Percentiles rank a stretch among this genome's conserved stretches.
phyloP scores from a whole-genome alignment of 2,329 filamentous ascomycete species.

The Fusarium robinianum region DNA sequence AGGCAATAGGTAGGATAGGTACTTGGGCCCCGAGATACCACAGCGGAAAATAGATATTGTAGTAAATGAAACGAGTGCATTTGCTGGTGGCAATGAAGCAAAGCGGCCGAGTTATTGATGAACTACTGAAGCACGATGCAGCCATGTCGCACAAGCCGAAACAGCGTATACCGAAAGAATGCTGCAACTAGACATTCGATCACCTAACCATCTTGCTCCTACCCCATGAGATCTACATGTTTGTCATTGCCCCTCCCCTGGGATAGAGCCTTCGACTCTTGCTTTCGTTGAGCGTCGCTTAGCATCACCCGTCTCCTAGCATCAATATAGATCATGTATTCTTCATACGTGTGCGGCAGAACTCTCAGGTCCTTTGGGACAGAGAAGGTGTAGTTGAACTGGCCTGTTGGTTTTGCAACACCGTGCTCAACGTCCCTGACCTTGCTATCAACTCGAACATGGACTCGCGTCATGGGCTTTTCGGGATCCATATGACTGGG shows the following conservation, averaged over 20 bases:
- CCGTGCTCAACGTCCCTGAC: slow-evolving; percentile 40
- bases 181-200: neutral
- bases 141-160: neutral
- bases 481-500: slow-evolving; percentile 26
- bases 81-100: too few relatives aligned
- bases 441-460: slow-evolving; percentile 40
- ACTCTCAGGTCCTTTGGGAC: slow-evolving; percentile 37
- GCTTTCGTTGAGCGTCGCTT: slow-evolving; percentile 27
- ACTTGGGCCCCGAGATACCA: too few relatives aligned
- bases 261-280: slow-evolving; percentile 13
- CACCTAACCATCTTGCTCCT: neutral
- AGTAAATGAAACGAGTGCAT: too few relatives aligned
- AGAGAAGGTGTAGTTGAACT: slow-evolving; percentile 41
- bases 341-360: slow-evolving; percentile 38
- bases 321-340: slow-evolving; percentile 41
- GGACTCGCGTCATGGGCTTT: slow-evolving; percentile 36
- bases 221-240: slow-evolving; percentile 27
- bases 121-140: too few relatives aligned
- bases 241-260: slow-evolving; percentile 9
- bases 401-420: slow-evolving; percentile 36
- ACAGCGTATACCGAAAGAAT: neutral
- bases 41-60: too few relatives aligned
- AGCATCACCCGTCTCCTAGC: slow-evolving; percentile 35
- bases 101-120: too few relatives aligned
- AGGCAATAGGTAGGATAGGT: too few relatives aligned